Evolutionary conservation across 208 protist species (phyloP), one percentile per base, ranked within the genome.

Genomic region (Angomonas ambiguus): DNA sequence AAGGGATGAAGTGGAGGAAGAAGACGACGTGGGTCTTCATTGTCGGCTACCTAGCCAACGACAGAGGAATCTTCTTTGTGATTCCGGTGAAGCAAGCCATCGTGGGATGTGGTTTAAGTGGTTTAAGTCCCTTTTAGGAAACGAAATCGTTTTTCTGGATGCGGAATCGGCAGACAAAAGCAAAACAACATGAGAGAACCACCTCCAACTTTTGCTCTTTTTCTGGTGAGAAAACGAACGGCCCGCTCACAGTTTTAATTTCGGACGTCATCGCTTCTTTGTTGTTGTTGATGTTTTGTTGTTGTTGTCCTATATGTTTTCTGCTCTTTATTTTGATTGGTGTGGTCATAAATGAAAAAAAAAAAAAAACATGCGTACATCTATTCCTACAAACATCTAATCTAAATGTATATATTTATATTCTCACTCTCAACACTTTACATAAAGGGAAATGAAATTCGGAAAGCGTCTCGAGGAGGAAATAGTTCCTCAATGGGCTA

Each of bases 401-500:
- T 0, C 41, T 27, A 3, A 24, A 13, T 45, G 31, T 24, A 8
- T 31, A 22, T 0, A 31, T 45, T 41, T 32, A 60, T 65, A 13
- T 11, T 53, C 24, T 53, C 16, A 22, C 24, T 53, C 24, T 53
- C 18, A 53, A 53, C 8, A n/a, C n/a, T 31, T 41, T 31, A 28
- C n/a, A n/a, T n/a, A n/a, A 13, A n/a, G 25, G 28, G 59, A 28
- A 27, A 94, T 96, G 91, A 96, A 96, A 84, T 96, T 96, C 65
- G 91, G 91, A 16, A 96, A 96, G 74, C 91, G 91, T 32, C 42
- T 96, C 58, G 73, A 82, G 51, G 85, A 93, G 61, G 87, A 96
- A 71, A 82, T 91, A 28, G 81, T 94, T 41, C 78, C 79, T 24
- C 74, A 96, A 63, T 96, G 91, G 87, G 68, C 66, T n/a, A 81